Evolutionary conservation across 2,329 filamentous ascomycete genomes (phyloP).

Genomic region (Diaporthe sp.): DNA sequence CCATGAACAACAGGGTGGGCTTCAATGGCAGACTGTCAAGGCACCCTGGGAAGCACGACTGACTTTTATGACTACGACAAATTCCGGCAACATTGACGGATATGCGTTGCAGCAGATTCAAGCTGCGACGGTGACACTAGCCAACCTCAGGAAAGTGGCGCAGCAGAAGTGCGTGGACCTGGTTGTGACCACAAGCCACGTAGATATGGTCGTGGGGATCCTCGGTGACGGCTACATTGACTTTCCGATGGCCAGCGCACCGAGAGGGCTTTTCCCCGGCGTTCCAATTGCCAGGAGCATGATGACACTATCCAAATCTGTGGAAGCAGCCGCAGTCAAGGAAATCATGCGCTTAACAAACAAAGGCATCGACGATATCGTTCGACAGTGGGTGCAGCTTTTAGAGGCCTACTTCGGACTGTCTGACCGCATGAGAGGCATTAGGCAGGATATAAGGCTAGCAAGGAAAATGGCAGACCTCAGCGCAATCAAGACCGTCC

Average conservation of each 20-base stretch:
- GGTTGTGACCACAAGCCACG: neutral
- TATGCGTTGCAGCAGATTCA: neutral
- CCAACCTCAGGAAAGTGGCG: neutral
- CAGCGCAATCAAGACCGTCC: neutral
- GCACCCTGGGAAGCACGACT: constrained; percentile 10
- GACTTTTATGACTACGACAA: neutral
- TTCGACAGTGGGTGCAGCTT: neutral
- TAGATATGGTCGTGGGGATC: neutral
- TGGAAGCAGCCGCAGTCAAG: neutral
- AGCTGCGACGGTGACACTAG: neutral
- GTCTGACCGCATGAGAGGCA: neutral
- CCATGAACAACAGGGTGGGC: neutral
- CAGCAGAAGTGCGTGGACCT: neutral
- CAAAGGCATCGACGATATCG: neutral
- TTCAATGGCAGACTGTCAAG: neutral
- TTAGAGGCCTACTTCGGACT: neutral
- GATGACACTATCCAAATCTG: neutral
- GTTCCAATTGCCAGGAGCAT: neutral
- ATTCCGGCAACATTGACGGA: neutral
- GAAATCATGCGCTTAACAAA: neutral
- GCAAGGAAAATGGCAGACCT: neutral
- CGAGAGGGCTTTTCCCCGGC: neutral
- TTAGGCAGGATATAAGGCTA: neutral
- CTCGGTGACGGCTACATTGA: neutral
- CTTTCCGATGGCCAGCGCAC: neutral